Conservation (phyloP, 441 rosid genomes). For the Pelargonium myrrhifolium region DNA sequence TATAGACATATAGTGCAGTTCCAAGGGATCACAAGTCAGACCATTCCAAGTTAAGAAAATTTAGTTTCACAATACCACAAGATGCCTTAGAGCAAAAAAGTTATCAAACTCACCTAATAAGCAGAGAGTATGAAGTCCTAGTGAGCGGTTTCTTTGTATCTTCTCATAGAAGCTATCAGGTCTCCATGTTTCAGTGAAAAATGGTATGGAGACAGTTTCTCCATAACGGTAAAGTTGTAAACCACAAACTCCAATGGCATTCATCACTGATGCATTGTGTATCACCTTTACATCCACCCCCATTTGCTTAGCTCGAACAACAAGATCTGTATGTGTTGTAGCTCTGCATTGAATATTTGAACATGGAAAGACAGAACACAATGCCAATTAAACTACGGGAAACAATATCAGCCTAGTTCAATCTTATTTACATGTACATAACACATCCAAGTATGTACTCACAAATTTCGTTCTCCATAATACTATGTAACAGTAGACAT, state of each 20-base stretch:
- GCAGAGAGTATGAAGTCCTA: constrained; percentile 87
- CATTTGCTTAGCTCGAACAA: constrained; percentile 72
- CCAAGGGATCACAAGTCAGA: no score
- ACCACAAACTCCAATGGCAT: constrained; percentile 85
- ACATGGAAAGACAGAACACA: not conserved
- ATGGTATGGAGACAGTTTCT: constrained; percentile 81
- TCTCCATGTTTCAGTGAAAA: constrained; percentile 81
- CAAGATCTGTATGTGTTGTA: constrained; percentile 84
- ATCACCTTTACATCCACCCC: constrained; percentile 69
- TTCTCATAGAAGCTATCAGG: constrained; percentile 92
- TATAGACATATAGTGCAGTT: no score
- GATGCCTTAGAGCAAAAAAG: not conserved
- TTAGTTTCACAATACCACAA: not conserved
- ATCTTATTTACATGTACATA: not conserved
- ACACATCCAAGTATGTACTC: not conserved
- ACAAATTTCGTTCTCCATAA: not conserved
- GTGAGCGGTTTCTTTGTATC: constrained; percentile 48
- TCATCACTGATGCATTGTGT: constrained; percentile 92
- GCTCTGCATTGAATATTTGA: constrained; percentile 47
- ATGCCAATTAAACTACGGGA: not conserved
- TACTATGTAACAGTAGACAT: not conserved
- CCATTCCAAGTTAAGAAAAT: not conserved
- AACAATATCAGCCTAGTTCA: not conserved
- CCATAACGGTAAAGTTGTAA: constrained; percentile 89
- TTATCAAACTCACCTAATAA: constrained; percentile 46